A percentile compares a stretch with the other conserved stretches of the same genome.
These are phyloP conservation scores for Yamadazyma atlantica DNA, from an alignment of 1,139 yeast species.

Conservation along the genomic window DNA sequence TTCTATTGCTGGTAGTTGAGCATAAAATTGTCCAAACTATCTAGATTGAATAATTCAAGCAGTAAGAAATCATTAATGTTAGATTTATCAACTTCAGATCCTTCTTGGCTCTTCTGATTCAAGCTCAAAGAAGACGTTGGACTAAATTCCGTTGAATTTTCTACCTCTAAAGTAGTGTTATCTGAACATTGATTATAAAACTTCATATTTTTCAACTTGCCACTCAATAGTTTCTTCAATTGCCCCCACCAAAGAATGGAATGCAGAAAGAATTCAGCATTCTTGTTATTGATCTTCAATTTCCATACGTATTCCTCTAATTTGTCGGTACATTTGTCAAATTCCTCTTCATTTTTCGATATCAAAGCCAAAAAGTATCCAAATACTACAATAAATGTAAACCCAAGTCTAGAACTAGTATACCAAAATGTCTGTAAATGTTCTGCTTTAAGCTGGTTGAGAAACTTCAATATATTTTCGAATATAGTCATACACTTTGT, in stretches of 20 bases:
- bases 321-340: conserved; percentile 11
- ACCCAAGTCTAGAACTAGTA: conserved; percentile 15
- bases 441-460: conserved; percentile 15
- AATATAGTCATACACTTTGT: conserved; percentile 12
- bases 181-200: conserved; percentile 6
- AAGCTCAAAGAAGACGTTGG: too few species aligned
- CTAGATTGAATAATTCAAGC: conserved; percentile 13
- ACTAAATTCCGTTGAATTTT: too few species aligned
- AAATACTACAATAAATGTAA: conserved; percentile 14
- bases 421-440: conserved; percentile 18
- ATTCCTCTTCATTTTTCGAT: conserved; percentile 10
- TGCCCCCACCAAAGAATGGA: conserved; percentile 15
- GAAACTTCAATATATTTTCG: conserved; percentile 12
- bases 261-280: conserved; percentile 16
- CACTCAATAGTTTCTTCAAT: conserved; percentile 5
- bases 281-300: conserved; percentile 15
- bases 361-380: conserved; percentile 12
- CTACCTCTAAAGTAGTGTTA: background rate
- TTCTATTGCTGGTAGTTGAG: conserved; percentile 7
- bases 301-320: conserved; percentile 16
- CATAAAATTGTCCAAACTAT: conserved; percentile 11
- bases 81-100: background rate
- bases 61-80: conserved; percentile 9
- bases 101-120: too few species aligned
- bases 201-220: conserved; percentile 3